Evolutionary conservation across 2,329 filamentous ascomycete species (phyloP), one percentile per base, ranked within the genome.

Genomic region (Fusarium tjaetaba): DNA sequence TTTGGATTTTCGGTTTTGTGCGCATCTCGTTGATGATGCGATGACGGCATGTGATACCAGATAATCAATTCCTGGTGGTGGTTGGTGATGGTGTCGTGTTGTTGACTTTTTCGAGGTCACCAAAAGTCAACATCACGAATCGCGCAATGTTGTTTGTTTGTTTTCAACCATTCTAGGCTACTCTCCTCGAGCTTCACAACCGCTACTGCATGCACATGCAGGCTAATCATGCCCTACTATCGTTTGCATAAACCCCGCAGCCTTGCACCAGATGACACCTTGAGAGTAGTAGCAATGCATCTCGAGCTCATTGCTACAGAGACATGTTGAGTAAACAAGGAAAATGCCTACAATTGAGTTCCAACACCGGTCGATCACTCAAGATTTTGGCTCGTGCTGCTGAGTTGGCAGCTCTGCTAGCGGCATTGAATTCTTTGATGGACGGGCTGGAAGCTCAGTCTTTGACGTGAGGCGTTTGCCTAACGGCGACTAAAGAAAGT

Each of bases 361-460:
- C 45, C 51, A 67, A 36, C 24, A n/a, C 45, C 24, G 30, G 38
- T 34, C 11, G 55, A 58, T 42, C 46, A 18, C 24, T 38, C 20
- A n/a, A 36, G 32, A 43, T 59, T 59, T 20, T 62, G 58, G 32
- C 53, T 64, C 52, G 51, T 65, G 45, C 51, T 36, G 24, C 42
- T 30, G 41, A 56, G 34, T 30, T 28, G 49, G 59, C 59, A 48
- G 58, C 26, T 51, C 55, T 53, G 32, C 36, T 62, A 57, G 60
- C 38, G 57, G 45, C 45, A 39, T 65, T 49, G 41, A 45, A 59
- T 58, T 58, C 60, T 71, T 74, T 38, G 28, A 60, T 59, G 58
- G 42, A 61, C 48, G 73, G 67, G 73, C 67, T 75, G 70, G 62
- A 63, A 71, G 61, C 60, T 69, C 70, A 74, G 70, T 49, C 61